Conservation (phyloP, 805 yeast genomes). For the Metschnikowia sp. region DNA sequence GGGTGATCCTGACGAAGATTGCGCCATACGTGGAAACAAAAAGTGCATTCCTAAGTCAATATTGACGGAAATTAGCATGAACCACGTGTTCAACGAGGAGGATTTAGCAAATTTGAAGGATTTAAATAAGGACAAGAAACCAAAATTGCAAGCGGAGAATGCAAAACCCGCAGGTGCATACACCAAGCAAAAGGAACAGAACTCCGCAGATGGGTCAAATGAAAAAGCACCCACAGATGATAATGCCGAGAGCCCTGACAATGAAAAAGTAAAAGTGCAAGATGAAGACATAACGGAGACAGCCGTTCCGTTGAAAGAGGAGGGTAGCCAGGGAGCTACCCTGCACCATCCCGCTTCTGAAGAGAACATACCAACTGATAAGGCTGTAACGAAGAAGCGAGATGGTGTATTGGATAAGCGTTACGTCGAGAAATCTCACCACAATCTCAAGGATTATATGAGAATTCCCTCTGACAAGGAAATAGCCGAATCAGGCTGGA, state of each 20-base stretch:
- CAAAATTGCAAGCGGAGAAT: neutral
- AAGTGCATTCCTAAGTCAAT: constrained; percentile 28
- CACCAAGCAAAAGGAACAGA: neutral
- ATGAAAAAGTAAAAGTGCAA: constrained; percentile 3
- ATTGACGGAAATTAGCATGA: constrained; percentile 26
- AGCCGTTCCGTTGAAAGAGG: neutral
- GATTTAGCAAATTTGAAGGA: constrained; percentile 14
- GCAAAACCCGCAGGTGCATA: neutral
- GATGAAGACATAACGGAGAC: constrained; percentile 5
- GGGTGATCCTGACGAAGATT: constrained; percentile 29
- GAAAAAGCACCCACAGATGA: neutral
- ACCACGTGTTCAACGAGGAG: constrained; percentile 26
- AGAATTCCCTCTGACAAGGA: constrained; percentile 35
- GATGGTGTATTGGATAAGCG: constrained; percentile 2
- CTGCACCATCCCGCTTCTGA: neutral
- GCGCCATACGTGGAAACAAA: constrained; percentile 36
- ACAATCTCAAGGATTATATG: constrained; percentile 17
- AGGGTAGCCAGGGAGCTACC: neutral
- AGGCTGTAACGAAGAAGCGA: neutral
- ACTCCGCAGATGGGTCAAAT: too few species aligned
- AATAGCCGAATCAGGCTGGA: constrained; percentile 45
- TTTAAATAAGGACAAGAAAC: constrained; percentile 8
- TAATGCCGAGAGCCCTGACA: neutral
- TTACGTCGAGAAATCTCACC: constrained; percentile 21
- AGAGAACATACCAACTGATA: neutral